Percentiles rank a stretch among this genome's conserved stretches.
Conservation (phyloP, 129 eudicot genomes). For the Lonicera japonica region DNA sequence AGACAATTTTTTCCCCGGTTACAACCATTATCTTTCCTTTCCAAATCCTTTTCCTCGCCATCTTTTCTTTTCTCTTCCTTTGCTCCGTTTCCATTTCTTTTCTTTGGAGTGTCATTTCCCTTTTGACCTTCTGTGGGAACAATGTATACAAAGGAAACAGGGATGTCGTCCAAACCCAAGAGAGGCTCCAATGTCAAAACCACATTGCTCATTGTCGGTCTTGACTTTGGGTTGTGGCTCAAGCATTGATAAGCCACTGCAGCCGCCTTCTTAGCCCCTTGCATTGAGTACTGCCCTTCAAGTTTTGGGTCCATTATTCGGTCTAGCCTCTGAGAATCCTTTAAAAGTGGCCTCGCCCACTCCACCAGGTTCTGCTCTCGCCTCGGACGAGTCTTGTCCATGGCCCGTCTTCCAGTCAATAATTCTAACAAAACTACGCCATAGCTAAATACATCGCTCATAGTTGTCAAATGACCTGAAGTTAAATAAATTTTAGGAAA, state of each 20-base stretch:
- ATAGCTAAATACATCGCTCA: constrained; percentile 56
- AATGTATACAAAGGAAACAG: constrained; percentile 36
- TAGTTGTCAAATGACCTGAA: constrained; percentile 44
- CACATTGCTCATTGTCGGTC: constrained; percentile 51
- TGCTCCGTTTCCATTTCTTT: not conserved
- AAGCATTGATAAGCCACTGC: constrained; percentile 51
- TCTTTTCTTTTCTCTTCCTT: constrained; percentile 12
- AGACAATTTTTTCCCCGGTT: constrained; percentile 20
- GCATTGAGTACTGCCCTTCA: constrained; percentile 36
- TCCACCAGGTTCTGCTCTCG: constrained; percentile 49
- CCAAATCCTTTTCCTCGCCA: too few species aligned
- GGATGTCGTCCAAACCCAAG: constrained; percentile 34
- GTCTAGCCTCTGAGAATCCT: constrained; percentile 40
- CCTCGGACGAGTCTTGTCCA: constrained; percentile 52
- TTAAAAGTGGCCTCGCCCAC: constrained; percentile 52
- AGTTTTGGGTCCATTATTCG: constrained; percentile 56
- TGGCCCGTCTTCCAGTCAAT: constrained; percentile 46
- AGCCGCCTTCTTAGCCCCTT: constrained; percentile 42
- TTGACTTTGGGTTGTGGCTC: constrained; percentile 46
- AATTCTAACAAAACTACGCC: constrained; percentile 57
- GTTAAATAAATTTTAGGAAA: not conserved
- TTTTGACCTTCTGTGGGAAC: constrained; percentile 26
- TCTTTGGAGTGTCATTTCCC: not conserved
- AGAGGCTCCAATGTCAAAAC: constrained; percentile 50
- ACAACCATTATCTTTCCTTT: constrained; percentile 20